Evolutionary conservation across 2,329 filamentous ascomycete genomes (phyloP), one percentile per base, ranked within the genome.

Genomic region (Xylariaceae sp.): DNA sequence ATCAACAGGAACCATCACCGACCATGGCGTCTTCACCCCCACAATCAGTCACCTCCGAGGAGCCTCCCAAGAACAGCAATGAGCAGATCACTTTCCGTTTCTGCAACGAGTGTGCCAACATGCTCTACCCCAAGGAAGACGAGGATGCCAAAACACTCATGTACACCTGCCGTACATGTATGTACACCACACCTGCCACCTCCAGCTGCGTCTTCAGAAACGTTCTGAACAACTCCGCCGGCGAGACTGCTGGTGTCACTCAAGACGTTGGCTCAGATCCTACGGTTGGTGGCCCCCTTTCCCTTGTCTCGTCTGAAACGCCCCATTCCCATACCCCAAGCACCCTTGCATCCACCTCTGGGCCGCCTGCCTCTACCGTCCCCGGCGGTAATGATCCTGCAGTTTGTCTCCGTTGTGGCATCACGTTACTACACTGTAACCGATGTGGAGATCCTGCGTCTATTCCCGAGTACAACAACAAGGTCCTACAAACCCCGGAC

Each of bases 51-150:
- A 64, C 71, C 53, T 70, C 72, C 37, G 67, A 60, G 53, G 62
- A 64, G 19, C 61, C 63, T 40, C 67, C 62, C 48, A 72, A 76
- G 59, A 76, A 75, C 60, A 73, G 73, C 56, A 72, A 75, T 54
- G 83, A 92, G 70, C 89, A 95, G 68, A 91, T 97, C 68, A 90
- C 88, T 38, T 98, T 97, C 71, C 86, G 88, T 63, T 98, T 98
- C 78, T 98, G 93, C 75, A 90, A 89, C 59, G 93, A 98, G 77
- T 98, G 93, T 74, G 95, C 91, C 60, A 98, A 98, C 76, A 87
- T 98, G 80, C 77, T 98, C 44, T 97, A 97, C 64, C 93, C 93
- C 40, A 93, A 94, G 71, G 94, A 98, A 75, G 90, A 98, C 69
- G 83, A 85, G 52, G 76, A 84, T 50, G 83, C 82, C 51, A 88